phyloP scores from a whole-genome alignment of 768 basidiomycete genomes.

The Hypholoma sublateritium region DNA sequence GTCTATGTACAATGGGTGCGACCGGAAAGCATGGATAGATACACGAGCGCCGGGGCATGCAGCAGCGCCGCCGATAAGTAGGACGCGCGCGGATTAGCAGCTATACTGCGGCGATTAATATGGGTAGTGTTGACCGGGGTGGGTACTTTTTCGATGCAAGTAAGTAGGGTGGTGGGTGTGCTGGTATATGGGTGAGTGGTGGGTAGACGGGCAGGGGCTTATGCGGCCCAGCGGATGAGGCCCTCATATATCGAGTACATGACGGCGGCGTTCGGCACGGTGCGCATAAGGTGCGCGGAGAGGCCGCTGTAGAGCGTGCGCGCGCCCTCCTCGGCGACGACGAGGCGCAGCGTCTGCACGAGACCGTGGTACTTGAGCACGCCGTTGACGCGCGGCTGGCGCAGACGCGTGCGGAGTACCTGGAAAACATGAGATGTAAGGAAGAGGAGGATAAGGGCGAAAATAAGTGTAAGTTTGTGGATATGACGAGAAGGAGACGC shows the following conservation, averaged over 20 bases:
- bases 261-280: constrained; percentile 94
- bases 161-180: not conserved
- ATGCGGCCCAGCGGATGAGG: constrained; percentile 56
- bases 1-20: too few relatives aligned
- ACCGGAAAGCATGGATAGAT: too few relatives aligned
- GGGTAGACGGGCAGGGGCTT: not conserved
- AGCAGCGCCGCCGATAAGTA: too few relatives aligned
- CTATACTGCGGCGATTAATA: too few relatives aligned
- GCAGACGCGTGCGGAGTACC: constrained; percentile 90
- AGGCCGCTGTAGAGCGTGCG: constrained; percentile 88
- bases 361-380: constrained; percentile 85
- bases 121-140: too few relatives aligned
- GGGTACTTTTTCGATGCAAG: not conserved
- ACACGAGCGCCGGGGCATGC: too few relatives aligned
- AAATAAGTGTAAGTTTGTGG: too few relatives aligned
- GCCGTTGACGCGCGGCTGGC: constrained; percentile 83
- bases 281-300: constrained; percentile 92
- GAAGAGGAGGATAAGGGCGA: constrained; percentile 2
- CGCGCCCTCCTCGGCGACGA: constrained; percentile 89
- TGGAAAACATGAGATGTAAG: constrained; percentile 24
- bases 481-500: too few relatives aligned
- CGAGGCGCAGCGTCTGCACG: constrained; percentile 76
- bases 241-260: constrained; percentile 98
- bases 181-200: not conserved
- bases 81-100: too few relatives aligned